Conservation (phyloP, 345 rosid species). For the Boechera divaricarpa region DNA sequence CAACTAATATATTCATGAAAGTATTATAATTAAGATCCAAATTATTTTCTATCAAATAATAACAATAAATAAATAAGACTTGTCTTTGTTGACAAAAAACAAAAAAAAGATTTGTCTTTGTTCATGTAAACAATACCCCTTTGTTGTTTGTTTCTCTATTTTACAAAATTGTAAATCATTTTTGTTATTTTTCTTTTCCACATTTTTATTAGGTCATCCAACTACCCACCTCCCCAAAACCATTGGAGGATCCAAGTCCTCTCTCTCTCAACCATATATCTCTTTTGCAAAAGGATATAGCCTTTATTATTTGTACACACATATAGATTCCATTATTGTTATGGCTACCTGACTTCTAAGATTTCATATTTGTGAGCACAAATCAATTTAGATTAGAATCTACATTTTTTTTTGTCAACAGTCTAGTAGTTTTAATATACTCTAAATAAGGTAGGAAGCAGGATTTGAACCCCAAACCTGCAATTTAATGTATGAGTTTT, state of each 20-base stretch:
- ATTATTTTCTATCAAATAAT: constrained; percentile 24
- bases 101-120: not conserved
- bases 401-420: not conserved
- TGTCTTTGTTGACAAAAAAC: not conserved
- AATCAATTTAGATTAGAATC: constrained; percentile 14
- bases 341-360: constrained; percentile 19
- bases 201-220: constrained; percentile 40
- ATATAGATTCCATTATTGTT: constrained; percentile 15
- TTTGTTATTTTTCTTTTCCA: constrained; percentile 1
- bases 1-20: constrained; percentile 14
- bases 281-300: not conserved
- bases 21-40: not conserved
- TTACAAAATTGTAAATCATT: not conserved
- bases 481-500: too few relatives aligned
- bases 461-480: too few relatives aligned
- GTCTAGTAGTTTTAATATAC: too few relatives aligned
- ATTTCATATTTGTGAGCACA: not conserved
- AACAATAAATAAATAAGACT: not conserved
- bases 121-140: not conserved
- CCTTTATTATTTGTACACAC: constrained; percentile 13
- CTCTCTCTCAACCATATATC: constrained; percentile 43
- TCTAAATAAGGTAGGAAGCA: too few relatives aligned
- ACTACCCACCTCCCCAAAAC: constrained; percentile 45
- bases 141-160: constrained; percentile 26
- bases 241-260: constrained; percentile 46